Evolutionary conservation across 1,284 basidiomycete species (phyloP), one percentile per base, ranked within the genome.

Genomic region (Chalciporus sp.): DNA sequence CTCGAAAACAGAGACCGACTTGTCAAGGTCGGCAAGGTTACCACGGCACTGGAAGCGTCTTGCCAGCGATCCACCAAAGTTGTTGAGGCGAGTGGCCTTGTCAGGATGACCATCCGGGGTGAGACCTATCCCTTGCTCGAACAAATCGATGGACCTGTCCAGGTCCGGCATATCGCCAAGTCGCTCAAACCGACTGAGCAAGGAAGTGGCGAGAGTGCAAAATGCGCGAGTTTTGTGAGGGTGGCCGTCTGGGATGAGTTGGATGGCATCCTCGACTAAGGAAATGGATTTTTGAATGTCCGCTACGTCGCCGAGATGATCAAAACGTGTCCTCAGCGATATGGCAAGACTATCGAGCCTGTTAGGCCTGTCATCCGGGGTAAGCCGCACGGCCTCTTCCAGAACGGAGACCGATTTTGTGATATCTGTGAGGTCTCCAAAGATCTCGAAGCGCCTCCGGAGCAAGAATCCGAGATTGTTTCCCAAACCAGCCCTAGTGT

Each of bases 361-460:
- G 33, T 45, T 51, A 5, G 49, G 26, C 16, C 35, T 45, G 17
- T 51, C 42, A 27, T 51, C 49, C 16, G 49, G 33, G 12, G 49
- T 51, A 27, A 51, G 49, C 17, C n/a, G 42, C 7, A 51, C 12
- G 3, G 42, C 49, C 11, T 50, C 41, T 45, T 44, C 49, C 39
- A 51, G 23, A 7, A 35, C 49, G 7, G 33, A 51, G 26, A 51
- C 42, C n/a, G 42, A 37, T 26, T 37, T 39, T 29, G 28, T 27
- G 33, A 51, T 19, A 35, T 51, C 42, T 4, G 26, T 31, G 8
- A 27, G 23, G 33, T 46, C 31, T 7, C 42, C 49, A 26, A 46
- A 31, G 33, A 7, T 31, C 33, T 51, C 23, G 14, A 46, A 51
- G 8, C 49, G 49, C 17, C 2, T 45, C 44, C 41, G 29, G 20